Evolutionary conservation across 1,139 yeast genomes (phyloP), one percentile per base, ranked within the genome.

Genomic region (Yamadazyma sp.): DNA sequence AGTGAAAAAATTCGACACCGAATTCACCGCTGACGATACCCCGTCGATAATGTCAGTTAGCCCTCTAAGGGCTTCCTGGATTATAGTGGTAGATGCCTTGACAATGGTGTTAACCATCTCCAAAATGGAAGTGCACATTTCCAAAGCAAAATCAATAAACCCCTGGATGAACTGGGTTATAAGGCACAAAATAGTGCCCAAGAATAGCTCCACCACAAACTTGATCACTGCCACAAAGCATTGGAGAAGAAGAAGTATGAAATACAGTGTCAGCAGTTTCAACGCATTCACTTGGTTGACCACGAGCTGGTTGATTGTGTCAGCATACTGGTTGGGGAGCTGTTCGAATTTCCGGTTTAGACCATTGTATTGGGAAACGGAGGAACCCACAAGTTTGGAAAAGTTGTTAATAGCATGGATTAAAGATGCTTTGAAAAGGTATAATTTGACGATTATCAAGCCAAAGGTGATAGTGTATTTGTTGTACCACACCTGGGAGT

Each of bases 161-260:
- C 92, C 87, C 47, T 78, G 80, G 7, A 89, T 66, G 0, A 90
- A 76, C 5, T 94, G 82, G 0, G 86, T 79, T 6, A 88, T 59
- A 17, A 92, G 65, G 61, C 98, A 92, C 0, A 86, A 81, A 59
- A 86, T 86, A 0, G 97, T 90, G 0, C 97, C 97, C 7, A 89
- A 61, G 37, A 85, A 75, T 45, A 90, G 52, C 30, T 87, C 89
- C 13, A 92, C 61, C 17, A 80, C 67, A 53, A 92, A 89, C 9
- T 78, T 53, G 0, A 86, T 57, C 26, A 89, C 47, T 33, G 74
- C 70, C 48, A 86, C 82, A 11, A 82, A 64, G 0, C 82, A 82
- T 0, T 77, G 70, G 0, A 86, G 56, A 12, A 78, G 49, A 26
- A 80, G 44, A 2, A 67, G 54, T 2, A 61, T 39, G 11, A 48